phyloP scores from a whole-genome alignment of 768 basidiomycete genomes.

The Hemileccinum rubropunctum region DNA sequence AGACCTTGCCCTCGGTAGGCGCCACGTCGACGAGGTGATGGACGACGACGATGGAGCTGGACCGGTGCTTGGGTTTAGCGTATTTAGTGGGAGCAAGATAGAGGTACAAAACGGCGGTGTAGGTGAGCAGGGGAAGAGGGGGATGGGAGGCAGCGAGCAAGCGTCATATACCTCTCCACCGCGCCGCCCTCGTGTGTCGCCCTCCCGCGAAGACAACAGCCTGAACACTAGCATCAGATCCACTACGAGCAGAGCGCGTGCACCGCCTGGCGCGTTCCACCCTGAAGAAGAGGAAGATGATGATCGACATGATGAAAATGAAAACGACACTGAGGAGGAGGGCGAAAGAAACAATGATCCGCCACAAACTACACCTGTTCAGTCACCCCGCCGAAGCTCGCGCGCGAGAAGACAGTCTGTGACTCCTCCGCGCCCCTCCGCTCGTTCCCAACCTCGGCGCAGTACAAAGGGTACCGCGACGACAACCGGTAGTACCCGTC shows the following conservation, averaged over 20 bases:
- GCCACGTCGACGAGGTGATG: constrained; percentile 9
- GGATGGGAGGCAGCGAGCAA: not conserved
- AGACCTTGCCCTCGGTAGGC: constrained; percentile 18
- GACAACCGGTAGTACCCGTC: not conserved
- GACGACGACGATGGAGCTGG: constrained; percentile 1
- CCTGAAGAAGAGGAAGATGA: constrained; percentile 39
- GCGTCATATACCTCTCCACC: constrained; percentile 7
- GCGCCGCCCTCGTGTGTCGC: constrained; percentile 4
- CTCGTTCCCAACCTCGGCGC: constrained; percentile 11
- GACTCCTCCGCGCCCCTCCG: constrained; percentile 14
- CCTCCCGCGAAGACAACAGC: constrained; percentile 12
- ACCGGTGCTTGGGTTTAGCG: constrained; percentile 19
- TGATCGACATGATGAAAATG: constrained; percentile 10
- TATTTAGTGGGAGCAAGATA: constrained; percentile 14
- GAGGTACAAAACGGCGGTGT: not conserved
- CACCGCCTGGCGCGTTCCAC: constrained; percentile 47
- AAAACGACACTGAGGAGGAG: constrained; percentile 21
- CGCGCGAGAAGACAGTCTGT: constrained; percentile 8
- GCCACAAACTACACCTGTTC: constrained; percentile 4
- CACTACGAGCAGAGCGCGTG: constrained; percentile 23
- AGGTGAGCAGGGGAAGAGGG: not conserved
- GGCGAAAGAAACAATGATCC: constrained; percentile 8
- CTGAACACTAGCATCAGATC: constrained; percentile 11
- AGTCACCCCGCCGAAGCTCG: constrained; percentile 13
- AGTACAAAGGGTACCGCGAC: constrained; percentile 2